Conservation (phyloP, 208 protist species). For the Acanthamoeba lenticulata region DNA sequence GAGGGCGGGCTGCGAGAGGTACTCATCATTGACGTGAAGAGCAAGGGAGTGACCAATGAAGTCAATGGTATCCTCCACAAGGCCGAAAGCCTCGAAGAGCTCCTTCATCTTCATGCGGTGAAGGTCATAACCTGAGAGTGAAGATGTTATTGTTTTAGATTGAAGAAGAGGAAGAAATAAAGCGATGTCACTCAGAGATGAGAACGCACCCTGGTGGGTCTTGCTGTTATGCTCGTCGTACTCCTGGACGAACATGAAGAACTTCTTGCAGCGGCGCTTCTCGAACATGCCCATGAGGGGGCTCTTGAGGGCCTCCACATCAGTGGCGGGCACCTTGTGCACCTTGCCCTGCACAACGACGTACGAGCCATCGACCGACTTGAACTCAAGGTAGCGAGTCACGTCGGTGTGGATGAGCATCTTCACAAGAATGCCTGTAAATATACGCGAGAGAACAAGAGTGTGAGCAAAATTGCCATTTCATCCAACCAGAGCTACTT, state of each 20-base stretch:
- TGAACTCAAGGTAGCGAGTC: slow-evolving; percentile 99
- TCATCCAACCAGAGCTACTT: no score
- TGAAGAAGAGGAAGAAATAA: neutral
- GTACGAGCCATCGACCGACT: slow-evolving; percentile 97
- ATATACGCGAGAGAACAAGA: neutral
- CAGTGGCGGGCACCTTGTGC: slow-evolving; percentile 97
- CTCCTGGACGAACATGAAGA: slow-evolving; percentile 93
- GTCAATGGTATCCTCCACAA: slow-evolving; percentile 94
- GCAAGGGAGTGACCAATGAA: slow-evolving; percentile 98
- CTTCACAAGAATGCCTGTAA: slow-evolving; percentile 92
- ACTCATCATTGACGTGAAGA: slow-evolving; percentile 90
- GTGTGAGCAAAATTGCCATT: slow-evolving; percentile 3
- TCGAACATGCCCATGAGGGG: slow-evolving; percentile 97
- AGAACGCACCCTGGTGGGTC: slow-evolving; percentile 90
- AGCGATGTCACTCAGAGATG: neutral
- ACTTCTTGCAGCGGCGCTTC: slow-evolving; percentile 95
- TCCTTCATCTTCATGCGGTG: slow-evolving; percentile 91
- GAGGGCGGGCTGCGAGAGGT: slow-evolving; percentile 93
- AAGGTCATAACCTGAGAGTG: slow-evolving; percentile 88
- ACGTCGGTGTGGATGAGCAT: slow-evolving; percentile 98
- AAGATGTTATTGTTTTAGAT: neutral
- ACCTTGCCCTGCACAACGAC: slow-evolving; percentile 95
- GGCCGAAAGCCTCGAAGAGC: slow-evolving; percentile 96
- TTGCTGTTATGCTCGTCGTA: slow-evolving; percentile 91
- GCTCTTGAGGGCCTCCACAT: slow-evolving; percentile 95